Evolutionary conservation across 306 rosid genomes (phyloP).

Genomic region (Gillenia trifoliata): DNA sequence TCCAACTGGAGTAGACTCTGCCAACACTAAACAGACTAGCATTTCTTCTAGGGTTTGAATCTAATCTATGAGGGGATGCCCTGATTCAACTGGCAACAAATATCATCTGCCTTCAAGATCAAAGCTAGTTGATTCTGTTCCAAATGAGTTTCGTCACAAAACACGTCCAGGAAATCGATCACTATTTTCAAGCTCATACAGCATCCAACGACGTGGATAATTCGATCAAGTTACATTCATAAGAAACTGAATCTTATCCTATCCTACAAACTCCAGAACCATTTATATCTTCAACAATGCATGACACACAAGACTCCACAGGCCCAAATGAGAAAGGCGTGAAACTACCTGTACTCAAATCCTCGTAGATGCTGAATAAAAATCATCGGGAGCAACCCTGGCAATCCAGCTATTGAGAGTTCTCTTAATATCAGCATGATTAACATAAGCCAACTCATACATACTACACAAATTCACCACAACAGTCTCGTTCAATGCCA

Average conservation of each 20-base stretch:
- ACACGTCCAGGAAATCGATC: too few relatives aligned
- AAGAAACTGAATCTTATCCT: neutral
- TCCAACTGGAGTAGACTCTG: neutral
- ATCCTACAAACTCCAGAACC: neutral
- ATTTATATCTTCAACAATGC: neutral
- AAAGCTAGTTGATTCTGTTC: too few relatives aligned
- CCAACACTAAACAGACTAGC: too few relatives aligned
- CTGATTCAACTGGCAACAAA: too few relatives aligned
- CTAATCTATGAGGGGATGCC: too few relatives aligned
- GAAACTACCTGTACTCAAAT: too few relatives aligned
- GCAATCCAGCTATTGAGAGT: constrained; percentile 92
- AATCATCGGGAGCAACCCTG: constrained; percentile 94
- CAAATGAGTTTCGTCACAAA: too few relatives aligned
- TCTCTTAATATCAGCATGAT: constrained; percentile 84
- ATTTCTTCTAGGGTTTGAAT: too few relatives aligned
- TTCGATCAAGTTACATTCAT: too few relatives aligned
- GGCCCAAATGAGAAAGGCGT: neutral
- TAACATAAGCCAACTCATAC: constrained; percentile 93
- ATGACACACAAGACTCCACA: neutral
- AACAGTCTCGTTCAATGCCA: constrained; percentile 77
- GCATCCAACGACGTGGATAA: too few relatives aligned
- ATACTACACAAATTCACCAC: constrained; percentile 90
- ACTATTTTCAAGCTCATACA: too few relatives aligned
- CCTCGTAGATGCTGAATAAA: constrained; percentile 74
- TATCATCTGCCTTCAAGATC: too few relatives aligned